Base-by-base conservation (phyloP, 352 stramenopile genomes). In the Phytophthora ramorum region DNA sequence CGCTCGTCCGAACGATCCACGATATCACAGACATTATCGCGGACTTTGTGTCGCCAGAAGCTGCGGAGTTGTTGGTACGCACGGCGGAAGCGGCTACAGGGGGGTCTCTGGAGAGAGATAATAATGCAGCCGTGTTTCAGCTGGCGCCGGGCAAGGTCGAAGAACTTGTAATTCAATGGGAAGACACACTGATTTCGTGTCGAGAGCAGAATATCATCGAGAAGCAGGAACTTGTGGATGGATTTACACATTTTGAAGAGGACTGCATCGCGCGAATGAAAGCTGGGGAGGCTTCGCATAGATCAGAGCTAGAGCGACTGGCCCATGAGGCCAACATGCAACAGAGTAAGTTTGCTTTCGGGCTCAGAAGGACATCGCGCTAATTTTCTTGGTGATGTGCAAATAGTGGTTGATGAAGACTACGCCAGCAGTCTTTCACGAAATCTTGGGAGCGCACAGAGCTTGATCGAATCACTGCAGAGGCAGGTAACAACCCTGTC, bases 111-210 rank as follows among this genome's bases (percentile, higher is more conserved):
- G 59, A 66, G 19, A 63, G n/a, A n/a, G 55, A 73, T 7, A 66
- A 63, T 32, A 68, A 73, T 48, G 67, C 49, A 51, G 20, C 22
- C 3, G 49, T 58, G 43, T 9, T 53, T 16, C 48, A 61, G 19
- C 41, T 75, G 20, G 30, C 24, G 30, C 56, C 50, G 32, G 73
- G 66, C 28, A 73, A 55, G 41, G 58, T 79, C 6, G 57, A 63
- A 22, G 58, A 63, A 0, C 35, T 72, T n/a, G 50, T 71, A 4
- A 44, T 13, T 17, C 63, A 72, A 20, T 89, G 78, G 80, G 65
- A 75, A 17, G 48, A 63, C 2, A 62, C 30, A 7, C 28, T 89
- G 13, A 52, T 68, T 7, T 54, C 65, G 17, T 89, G 80, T 78
- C 66, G 65, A 59, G 41, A 75, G 16, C 52, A 60, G 7, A 62